Evolutionary conservation across 768 basidiomycete genomes (phyloP).

Genomic region (Sarcodon sp.): DNA sequence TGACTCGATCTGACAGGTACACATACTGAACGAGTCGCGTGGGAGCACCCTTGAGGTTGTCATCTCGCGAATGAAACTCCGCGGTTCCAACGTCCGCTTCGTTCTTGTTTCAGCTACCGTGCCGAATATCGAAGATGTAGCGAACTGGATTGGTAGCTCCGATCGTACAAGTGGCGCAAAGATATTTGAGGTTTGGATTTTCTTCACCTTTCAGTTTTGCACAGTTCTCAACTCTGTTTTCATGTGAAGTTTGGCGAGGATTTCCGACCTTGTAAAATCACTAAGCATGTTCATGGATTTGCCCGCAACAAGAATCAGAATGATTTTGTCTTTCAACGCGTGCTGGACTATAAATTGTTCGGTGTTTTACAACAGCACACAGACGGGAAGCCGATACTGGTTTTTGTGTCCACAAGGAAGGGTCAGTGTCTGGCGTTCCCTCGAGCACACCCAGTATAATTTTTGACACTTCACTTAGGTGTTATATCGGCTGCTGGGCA

Average conservation of each 20-base stretch:
- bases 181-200: constrained; percentile 49
- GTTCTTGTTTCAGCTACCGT: constrained; percentile 88
- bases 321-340: constrained; percentile 64
- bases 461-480: constrained; percentile 14
- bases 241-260: constrained; percentile 76
- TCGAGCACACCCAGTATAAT: constrained; percentile 1
- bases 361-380: constrained; percentile 60
- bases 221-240: neutral
- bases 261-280: constrained; percentile 77
- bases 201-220: neutral
- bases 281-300: constrained; percentile 61
- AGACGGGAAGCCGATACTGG: constrained; percentile 68
- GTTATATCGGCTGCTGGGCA: constrained; percentile 58
- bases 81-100: constrained; percentile 63
- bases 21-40: constrained; percentile 81
- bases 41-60: constrained; percentile 93
- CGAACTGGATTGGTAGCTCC: constrained; percentile 65
- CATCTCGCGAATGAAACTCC: constrained; percentile 83
- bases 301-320: constrained; percentile 50
- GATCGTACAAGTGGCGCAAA: constrained; percentile 32
- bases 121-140: constrained; percentile 87
- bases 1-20: constrained; percentile 42
- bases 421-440: constrained; percentile 23
- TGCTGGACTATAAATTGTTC: constrained; percentile 65
- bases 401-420: constrained; percentile 87